Base-by-base conservation (phyloP, 202 grass and related monocot genomes). In the Dendrocalamus latiflorus region DNA sequence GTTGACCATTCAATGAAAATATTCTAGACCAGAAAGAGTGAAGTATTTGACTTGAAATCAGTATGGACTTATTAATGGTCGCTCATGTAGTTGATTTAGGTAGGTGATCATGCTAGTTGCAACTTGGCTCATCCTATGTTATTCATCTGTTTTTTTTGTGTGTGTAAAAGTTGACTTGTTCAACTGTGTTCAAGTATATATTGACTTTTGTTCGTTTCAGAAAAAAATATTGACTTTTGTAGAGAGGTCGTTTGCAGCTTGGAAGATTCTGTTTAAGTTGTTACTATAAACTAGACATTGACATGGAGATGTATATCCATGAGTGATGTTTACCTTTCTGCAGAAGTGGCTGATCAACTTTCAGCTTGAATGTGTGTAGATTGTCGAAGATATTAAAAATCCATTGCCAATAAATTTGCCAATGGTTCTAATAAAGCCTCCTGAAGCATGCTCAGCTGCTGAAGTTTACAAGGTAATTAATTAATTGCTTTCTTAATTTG, bases 381-480 rank as follows among this genome's bases (percentile, higher is more conserved):
- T 99, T 89, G 91, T 99, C 77, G 30, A 99, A 85, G 89, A 96
- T 88, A 92, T 99, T 75, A 78, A 84, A 41, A 65, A 75, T 71
- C 70, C 74, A 20, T 89, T 99, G 62, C 91, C 83, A 0, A 38
- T 43, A 55, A 89, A 94, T 86, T 85, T 96, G 70, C 91, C 93
- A 41, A 74, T 99, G 96, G 87, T 94, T 88, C 89, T 96, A 48
- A 76, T 99, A 89, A 99, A 99, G 78, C 96, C 96, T 15, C 82
- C 87, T 84, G 91, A 99, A 87, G 96, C 84, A 89, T 99, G 96
- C 68, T 70, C 96, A 68, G 96, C 96, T n/a, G 91, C 91, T 73
- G 93, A 95, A 92, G 91, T 99, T 87, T 99, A 99, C 86, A 99
- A 94, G 93, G 96, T 90, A 94, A 89, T 30, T 33, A 78, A 15